Conservation (phyloP, 2,329 filamentous ascomycete genomes). For the Sporothrix euskadiensis region DNA sequence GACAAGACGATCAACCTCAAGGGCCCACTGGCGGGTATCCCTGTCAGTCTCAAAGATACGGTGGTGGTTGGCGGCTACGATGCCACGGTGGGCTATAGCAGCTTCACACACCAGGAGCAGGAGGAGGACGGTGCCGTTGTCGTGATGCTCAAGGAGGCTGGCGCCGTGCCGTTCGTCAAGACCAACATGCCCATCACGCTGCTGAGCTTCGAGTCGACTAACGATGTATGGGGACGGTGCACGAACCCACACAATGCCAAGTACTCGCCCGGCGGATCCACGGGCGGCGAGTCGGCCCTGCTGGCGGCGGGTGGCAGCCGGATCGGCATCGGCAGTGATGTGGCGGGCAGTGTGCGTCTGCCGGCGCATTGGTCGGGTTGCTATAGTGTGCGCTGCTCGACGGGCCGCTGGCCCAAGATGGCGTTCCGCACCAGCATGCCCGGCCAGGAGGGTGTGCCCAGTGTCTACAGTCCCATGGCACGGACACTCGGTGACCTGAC, state of each 20-base stretch:
- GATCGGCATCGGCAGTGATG: constrained; percentile 88
- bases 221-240: constrained; percentile 76
- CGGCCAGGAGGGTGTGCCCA: constrained; percentile 85
- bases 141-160: constrained; percentile 78
- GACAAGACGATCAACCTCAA: constrained; percentile 61
- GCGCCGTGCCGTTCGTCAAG: constrained; percentile 89
- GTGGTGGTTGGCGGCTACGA: constrained; percentile 83
- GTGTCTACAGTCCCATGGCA: constrained; percentile 91
- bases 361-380: constrained; percentile 90
- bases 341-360: constrained; percentile 82
- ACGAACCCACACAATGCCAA: constrained; percentile 80
- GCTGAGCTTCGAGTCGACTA: constrained; percentile 79
- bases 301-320: constrained; percentile 73
- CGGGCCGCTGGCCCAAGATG: constrained; percentile 84
- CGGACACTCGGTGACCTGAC: constrained; percentile 77
- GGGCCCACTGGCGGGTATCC: constrained; percentile 83
- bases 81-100: constrained; percentile 76
- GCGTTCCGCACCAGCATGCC: constrained; percentile 86
- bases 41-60: constrained; percentile 79
- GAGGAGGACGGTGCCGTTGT: constrained; percentile 68
- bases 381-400: constrained; percentile 83
- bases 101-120: constrained; percentile 67
- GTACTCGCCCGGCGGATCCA: constrained; percentile 87
- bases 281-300: constrained; percentile 80
- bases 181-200: constrained; percentile 87